These are phyloP conservation scores for Cutaneotrichosporon mucoides DNA, from an alignment of 1,284 basidiomycete genomes.

Conservation along the genomic window DNA sequence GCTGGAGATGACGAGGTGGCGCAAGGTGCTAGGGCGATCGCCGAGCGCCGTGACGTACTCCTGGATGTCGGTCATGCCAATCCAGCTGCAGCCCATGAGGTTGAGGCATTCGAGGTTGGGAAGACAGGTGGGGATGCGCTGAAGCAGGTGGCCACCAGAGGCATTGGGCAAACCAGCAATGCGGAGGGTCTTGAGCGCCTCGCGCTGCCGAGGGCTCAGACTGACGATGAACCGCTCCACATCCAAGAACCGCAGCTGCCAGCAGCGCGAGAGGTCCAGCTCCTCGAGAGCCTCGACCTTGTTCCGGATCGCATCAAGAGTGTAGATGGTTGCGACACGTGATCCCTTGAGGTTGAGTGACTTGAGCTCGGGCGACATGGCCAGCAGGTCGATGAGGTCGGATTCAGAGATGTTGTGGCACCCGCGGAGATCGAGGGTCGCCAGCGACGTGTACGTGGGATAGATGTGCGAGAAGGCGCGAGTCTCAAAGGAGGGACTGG, in stretches of 20 bases:
- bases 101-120: slow-evolving; percentile 78
- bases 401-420: slow-evolving; percentile 63
- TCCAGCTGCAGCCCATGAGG: slow-evolving; percentile 59
- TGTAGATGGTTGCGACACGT: slow-evolving; percentile 10
- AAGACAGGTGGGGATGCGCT: slow-evolving; percentile 58
- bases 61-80: slow-evolving; percentile 8
- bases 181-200: slow-evolving; percentile 49
- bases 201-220: slow-evolving; percentile 18
- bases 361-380: slow-evolving; percentile 62
- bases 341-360: slow-evolving; percentile 65
- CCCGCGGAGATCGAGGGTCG: slow-evolving; percentile 65
- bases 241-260: slow-evolving; percentile 63
- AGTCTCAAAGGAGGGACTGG: not conserved
- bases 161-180: slow-evolving; percentile 63
- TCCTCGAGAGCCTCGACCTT: slow-evolving; percentile 57
- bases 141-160: slow-evolving; percentile 54
- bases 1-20: slow-evolving; percentile 73
- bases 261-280: slow-evolving; percentile 71
- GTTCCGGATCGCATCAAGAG: slow-evolving; percentile 38
- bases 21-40: slow-evolving; percentile 52
- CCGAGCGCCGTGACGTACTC: slow-evolving; percentile 52
- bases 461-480: not conserved
- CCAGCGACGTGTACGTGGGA: slow-evolving; percentile 26
- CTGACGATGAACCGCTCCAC: slow-evolving; percentile 47
- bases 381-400: slow-evolving; percentile 66